phyloP scores from a whole-genome alignment of 768 basidiomycete genomes.

The Favolaschia claudopus region DNA sequence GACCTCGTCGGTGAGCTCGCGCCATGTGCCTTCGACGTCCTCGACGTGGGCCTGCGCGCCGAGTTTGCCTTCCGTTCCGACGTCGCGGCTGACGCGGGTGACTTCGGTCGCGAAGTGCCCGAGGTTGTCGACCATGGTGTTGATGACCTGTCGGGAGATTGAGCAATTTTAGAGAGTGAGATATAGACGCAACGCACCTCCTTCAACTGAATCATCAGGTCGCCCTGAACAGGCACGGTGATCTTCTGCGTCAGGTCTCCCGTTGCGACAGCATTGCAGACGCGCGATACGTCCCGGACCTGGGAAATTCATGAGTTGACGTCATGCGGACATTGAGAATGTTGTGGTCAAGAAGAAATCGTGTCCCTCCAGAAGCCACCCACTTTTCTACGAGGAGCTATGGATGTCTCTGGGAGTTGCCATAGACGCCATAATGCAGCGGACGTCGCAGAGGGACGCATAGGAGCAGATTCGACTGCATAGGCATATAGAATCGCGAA shows the following conservation, averaged over 20 bases:
- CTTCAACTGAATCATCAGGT: constrained; percentile 76
- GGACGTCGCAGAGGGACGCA: too few species aligned
- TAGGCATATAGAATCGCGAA: too few species aligned
- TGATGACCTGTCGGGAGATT: constrained; percentile 53
- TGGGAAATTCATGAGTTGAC: constrained; percentile 7
- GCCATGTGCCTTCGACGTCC: constrained; percentile 77
- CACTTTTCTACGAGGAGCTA: too few species aligned
- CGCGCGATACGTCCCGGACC: constrained; percentile 75
- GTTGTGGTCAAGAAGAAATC: too few species aligned
- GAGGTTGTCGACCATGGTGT: constrained; percentile 60
- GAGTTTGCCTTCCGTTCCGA: constrained; percentile 53
- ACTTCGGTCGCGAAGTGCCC: constrained; percentile 66
- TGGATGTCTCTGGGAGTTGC: too few species aligned
- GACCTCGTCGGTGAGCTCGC: constrained; percentile 66
- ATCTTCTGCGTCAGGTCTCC: constrained; percentile 77
- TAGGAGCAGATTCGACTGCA: too few species aligned
- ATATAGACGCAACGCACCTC: constrained; percentile 31
- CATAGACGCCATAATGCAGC: too few species aligned
- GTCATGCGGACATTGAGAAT: too few species aligned
- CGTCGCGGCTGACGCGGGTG: constrained; percentile 76
- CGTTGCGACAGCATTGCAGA: constrained; percentile 74
- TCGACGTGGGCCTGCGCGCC: constrained; percentile 79
- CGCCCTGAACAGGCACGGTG: constrained; percentile 71
- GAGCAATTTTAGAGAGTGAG: neutral
- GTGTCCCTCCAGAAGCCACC: too few species aligned